Percentiles rank a stretch among this genome's conserved stretches.
These are phyloP conservation scores for Aspergillus aculeatinus DNA, from an alignment of 2,329 filamentous ascomycete species.

Conservation along the genomic window DNA sequence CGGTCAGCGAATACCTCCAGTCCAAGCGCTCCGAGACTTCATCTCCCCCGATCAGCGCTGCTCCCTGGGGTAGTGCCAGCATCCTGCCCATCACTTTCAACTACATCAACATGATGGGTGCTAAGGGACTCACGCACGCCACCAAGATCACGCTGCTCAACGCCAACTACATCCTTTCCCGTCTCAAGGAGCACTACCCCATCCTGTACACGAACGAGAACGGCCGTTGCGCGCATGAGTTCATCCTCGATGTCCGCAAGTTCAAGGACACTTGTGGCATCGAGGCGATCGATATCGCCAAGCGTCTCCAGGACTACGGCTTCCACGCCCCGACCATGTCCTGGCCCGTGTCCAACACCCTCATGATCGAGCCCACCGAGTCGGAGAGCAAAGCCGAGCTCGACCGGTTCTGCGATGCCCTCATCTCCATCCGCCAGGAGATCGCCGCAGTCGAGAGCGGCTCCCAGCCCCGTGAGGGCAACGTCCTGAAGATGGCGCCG, in stretches of 20 bases:
- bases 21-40: slow-evolving; percentile 48
- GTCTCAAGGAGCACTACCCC: slow-evolving; percentile 79
- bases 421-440: slow-evolving; percentile 82
- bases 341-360: slow-evolving; percentile 89
- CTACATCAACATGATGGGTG: slow-evolving; percentile 92
- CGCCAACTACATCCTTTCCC: slow-evolving; percentile 92
- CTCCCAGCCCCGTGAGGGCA: slow-evolving; percentile 68
- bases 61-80: slow-evolving; percentile 82
- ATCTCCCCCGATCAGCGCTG: slow-evolving; percentile 70
- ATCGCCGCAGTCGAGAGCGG: slow-evolving; percentile 82
- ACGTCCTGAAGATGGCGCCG: slow-evolving; percentile 85
- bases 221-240: slow-evolving; percentile 91
- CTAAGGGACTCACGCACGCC: slow-evolving; percentile 77
- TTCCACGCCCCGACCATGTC: slow-evolving; percentile 98
- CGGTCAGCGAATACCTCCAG: slow-evolving; percentile 53
- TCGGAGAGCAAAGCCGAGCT: slow-evolving; percentile 89
- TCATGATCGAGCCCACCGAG: slow-evolving; percentile 98
- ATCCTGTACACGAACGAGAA: slow-evolving; percentile 92
- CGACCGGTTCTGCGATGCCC: slow-evolving; percentile 86
- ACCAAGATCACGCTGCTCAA: slow-evolving; percentile 93
- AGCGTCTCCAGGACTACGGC: slow-evolving; percentile 93
- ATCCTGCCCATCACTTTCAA: slow-evolving; percentile 94
- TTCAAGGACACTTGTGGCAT: slow-evolving; percentile 82
- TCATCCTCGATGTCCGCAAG: slow-evolving; percentile 84
- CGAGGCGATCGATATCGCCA: slow-evolving; percentile 92